Conservation (phyloP, 768 basidiomycete genomes). For the Macrolepiota dolichaula region DNA sequence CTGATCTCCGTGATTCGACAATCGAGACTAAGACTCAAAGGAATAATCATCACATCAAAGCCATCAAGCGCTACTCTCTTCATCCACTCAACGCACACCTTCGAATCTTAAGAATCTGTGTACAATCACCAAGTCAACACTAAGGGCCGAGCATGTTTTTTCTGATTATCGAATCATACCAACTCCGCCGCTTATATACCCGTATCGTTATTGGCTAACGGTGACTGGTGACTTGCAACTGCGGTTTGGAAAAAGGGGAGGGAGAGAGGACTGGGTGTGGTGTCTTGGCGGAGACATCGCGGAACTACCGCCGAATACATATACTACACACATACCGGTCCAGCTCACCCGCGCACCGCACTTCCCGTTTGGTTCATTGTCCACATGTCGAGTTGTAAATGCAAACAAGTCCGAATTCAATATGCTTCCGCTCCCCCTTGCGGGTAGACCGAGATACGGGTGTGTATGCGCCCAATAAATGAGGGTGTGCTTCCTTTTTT, state of each 20-base stretch:
- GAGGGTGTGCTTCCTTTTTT: neutral
- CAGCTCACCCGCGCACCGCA: neutral
- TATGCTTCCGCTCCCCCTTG: neutral
- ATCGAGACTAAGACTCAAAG: neutral
- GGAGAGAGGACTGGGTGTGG: neutral
- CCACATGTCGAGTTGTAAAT: neutral
- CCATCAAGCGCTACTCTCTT: too few species aligned
- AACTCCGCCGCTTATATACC: neutral
- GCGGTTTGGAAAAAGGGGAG: too few species aligned
- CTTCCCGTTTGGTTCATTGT: neutral
- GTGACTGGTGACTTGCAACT: neutral
- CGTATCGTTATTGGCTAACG: neutral
- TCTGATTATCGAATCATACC: neutral
- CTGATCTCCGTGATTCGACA: neutral
- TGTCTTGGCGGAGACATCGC: neutral
- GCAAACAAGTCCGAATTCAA: neutral
- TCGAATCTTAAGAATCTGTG: neutral
- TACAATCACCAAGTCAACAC: too few species aligned
- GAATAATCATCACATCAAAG: neutral
- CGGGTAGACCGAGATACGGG: neutral
- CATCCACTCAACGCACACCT: neutral
- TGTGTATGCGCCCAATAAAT: neutral
- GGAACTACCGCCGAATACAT: neutral
- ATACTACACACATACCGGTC: neutral
- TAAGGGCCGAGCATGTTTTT: neutral